These are phyloP conservation scores for Rubia peregrina DNA, from an alignment of 305 asterid genomes.

Conservation along the genomic window DNA sequence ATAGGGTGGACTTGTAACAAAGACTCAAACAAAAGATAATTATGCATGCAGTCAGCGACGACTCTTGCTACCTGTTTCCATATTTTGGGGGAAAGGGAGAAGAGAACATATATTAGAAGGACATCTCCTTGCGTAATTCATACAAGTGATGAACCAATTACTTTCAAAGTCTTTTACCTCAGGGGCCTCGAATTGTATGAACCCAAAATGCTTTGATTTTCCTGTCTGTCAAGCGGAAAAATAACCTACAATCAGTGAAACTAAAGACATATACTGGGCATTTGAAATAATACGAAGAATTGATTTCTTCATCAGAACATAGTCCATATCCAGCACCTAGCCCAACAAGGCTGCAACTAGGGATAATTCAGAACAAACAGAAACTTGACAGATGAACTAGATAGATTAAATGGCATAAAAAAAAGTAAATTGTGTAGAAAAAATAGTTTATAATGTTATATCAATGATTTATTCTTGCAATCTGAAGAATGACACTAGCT, in stretches of 20 bases:
- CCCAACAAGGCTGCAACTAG: neutral
- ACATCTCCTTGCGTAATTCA: neutral
- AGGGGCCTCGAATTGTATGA: slow-evolving; percentile 78
- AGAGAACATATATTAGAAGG: slow-evolving; percentile 1
- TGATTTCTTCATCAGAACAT: neutral
- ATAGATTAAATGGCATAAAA: neutral
- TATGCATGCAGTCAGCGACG: slow-evolving; percentile 85
- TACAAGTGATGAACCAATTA: slow-evolving; percentile 4
- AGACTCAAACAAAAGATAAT: slow-evolving; percentile 74
- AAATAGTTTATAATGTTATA: too few relatives aligned
- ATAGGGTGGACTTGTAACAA: slow-evolving; percentile 66
- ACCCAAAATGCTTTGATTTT: slow-evolving; percentile 85
- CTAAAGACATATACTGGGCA: neutral
- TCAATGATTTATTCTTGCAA: too few relatives aligned
- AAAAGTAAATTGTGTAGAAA: too few relatives aligned
- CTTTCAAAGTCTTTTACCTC: slow-evolving; percentile 46
- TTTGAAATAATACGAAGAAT: neutral
- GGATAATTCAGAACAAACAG: neutral
- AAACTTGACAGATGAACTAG: neutral
- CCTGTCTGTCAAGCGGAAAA: slow-evolving; percentile 55
- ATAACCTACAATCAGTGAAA: slow-evolving; percentile 13
- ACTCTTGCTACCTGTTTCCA: slow-evolving; percentile 74
- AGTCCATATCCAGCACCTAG: neutral
- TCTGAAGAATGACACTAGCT: too few relatives aligned
- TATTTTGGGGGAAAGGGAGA: neutral